Evolutionary conservation across 2,329 filamentous ascomycete species (phyloP), one percentile per base, ranked within the genome.

Genomic region (Botryotinia globosa): DNA sequence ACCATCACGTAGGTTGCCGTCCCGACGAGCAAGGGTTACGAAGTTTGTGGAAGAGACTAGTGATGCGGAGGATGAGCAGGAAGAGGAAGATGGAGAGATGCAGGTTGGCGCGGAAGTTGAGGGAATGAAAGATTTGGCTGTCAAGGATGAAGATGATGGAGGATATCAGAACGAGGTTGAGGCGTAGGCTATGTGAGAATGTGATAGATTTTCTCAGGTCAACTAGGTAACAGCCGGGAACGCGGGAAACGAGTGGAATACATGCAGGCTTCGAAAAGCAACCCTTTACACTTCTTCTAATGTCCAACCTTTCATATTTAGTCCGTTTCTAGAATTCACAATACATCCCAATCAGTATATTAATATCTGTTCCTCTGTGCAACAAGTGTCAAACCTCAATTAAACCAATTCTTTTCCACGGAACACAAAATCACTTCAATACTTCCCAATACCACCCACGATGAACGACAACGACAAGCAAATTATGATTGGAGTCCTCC

Each of bases 381-480:
- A 29, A 54, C 14, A 18, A 20, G 32, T 22, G 34, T 63, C 59
- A 32, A 25, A 67, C 25, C 6, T 18, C 14, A 56, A 56, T 8
- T 3, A 39, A 56, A 25, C 16, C 18, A 39, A 66, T 32, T 10
- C n/a, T 16, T 20, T 25, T 20, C 14, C 34, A 5, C 6, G 32
- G 3, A 22, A 8, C 37, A 32, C 29, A 16, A 10, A 44, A 10
- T 20, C 6, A 42, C 9, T 20, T 42, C 45, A 6, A 22, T 9
- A 22, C 1, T 32, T 42, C n/a, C 22, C 48, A 18, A 5, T 9
- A 32, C 22, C 34, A 39, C 10, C n/a, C 34, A 68, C 12, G 2
- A 68, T 68, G 65, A 68, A 68, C 37, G 65, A 68, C 3, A 68
- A 42, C n/a, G 65, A 68, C 20, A 68, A 68, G 42, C 48, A 68